Percentiles rank a stretch among this genome's conserved stretches.
phyloP scores from a whole-genome alignment of 1,284 basidiomycete genomes.

The Apiotrichum sp. region DNA sequence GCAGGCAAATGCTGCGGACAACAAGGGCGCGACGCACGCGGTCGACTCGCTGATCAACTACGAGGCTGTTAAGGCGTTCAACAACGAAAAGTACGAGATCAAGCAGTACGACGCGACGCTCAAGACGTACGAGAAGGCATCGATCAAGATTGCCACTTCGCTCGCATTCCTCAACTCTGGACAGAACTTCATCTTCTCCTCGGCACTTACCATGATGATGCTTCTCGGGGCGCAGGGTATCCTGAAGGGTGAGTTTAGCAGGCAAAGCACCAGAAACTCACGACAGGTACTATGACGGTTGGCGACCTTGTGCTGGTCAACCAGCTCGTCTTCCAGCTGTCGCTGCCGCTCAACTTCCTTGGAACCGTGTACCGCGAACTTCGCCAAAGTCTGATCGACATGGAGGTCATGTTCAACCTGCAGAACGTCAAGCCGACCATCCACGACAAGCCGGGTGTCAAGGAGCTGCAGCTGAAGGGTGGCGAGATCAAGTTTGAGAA shows the following conservation, averaged over 20 bases:
- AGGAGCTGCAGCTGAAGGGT: slow-evolving; percentile 64
- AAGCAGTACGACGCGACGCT: slow-evolving; percentile 88
- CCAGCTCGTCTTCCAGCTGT: slow-evolving; percentile 97
- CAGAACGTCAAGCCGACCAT: slow-evolving; percentile 66
- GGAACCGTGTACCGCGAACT: slow-evolving; percentile 96
- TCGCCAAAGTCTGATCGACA: slow-evolving; percentile 88
- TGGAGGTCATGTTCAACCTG: slow-evolving; percentile 92
- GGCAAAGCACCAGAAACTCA: neutral
- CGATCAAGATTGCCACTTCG: slow-evolving; percentile 90
- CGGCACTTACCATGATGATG: slow-evolving; percentile 90
- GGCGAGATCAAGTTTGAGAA: slow-evolving; percentile 91
- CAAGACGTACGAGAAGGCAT: slow-evolving; percentile 79
- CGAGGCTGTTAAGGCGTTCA: slow-evolving; percentile 98
- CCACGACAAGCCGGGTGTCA: slow-evolving; percentile 64
- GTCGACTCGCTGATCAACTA: slow-evolving; percentile 97
- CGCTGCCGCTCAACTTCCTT: slow-evolving; percentile 90
- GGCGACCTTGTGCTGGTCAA: slow-evolving; percentile 99
- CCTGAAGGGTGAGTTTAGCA: slow-evolving; percentile 59
- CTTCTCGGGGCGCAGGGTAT: slow-evolving; percentile 92
- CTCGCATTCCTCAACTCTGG: slow-evolving; percentile 91
- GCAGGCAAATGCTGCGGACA: slow-evolving; percentile 92
- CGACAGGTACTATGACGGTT: slow-evolving; percentile 86
- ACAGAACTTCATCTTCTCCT: slow-evolving; percentile 92
- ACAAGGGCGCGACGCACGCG: slow-evolving; percentile 86
- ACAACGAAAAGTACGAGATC: slow-evolving; percentile 90